Evolutionary conservation across 208 protist genomes (phyloP), one percentile per base, ranked within the genome.

Genomic region (Trypanosoma conorhini): DNA sequence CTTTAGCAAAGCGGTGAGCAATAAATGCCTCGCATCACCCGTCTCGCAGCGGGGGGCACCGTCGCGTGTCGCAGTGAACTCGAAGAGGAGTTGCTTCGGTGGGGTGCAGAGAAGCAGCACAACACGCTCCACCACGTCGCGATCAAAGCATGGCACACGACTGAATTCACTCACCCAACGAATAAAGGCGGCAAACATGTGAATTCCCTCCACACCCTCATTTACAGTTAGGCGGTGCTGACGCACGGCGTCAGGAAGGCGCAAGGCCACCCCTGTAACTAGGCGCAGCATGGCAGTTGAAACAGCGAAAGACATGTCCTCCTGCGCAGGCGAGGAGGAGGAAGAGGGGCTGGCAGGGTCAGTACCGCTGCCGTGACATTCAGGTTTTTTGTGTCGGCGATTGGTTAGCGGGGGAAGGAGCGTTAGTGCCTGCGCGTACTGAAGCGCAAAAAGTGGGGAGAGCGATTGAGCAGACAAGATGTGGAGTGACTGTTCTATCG

Each of bases 341-440:
- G 30, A 55, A 35, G 35, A 50, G 50, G 12, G 5, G 31, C 40
- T 12, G 21, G 21, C 7, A 10, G 13, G 31, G 21, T 31, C 35
- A 26, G 1, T 13, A 44, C 15, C 28, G 38, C 10, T 12, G 15
- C 17, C 26, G 28, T 21, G 12, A 35, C 5, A 38, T 12, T 38
- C 55, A 35, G 15, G 19, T 24, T 62, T 30, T 7, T n/a, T 67
- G 22, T 66, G 68, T 42, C 63, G 60, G 3, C 55, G 17, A 31
- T 72, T 76, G 13, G 26, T 69, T 10, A 70, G 42, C 4, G 67
- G 65, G 0, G 69, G 69, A 42, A 83, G 55, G 7, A 83, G 46
- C 38, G 78, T 76, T 15, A 83, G 31, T 52, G 72, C 56, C 54
- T 74, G 64, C n/a, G 70, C 78, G 50, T 74, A 83, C 28, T 79